phyloP scores from a whole-genome alignment of 2,329 filamentous ascomycete species.

The Colletotrichum lini region DNA sequence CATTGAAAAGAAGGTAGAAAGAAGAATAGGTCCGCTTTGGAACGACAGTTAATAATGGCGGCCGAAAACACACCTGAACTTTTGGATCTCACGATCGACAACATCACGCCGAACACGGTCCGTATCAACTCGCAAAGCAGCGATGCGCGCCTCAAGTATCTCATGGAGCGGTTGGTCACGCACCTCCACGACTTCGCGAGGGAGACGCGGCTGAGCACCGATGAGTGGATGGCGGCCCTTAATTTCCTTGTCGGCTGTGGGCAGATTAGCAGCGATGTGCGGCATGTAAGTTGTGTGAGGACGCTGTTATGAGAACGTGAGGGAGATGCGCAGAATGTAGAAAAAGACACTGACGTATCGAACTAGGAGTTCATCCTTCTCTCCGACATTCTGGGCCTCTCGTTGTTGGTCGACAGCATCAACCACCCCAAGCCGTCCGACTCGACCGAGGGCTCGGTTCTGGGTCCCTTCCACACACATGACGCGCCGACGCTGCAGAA shows the following conservation, averaged over 20 bases:
- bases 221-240: slow-evolving; percentile 81
- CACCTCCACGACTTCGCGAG: slow-evolving; percentile 84
- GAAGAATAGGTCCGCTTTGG: background rate
- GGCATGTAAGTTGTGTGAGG: slow-evolving; percentile 65
- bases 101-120: slow-evolving; percentile 81
- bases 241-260: slow-evolving; percentile 78
- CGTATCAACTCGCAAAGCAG: slow-evolving; percentile 77
- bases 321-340: background rate
- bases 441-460: slow-evolving; percentile 82
- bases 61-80: slow-evolving; percentile 58
- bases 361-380: slow-evolving; percentile 80
- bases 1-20: background rate
- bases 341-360: background rate
- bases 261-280: slow-evolving; percentile 77
- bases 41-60: slow-evolving; percentile 21
- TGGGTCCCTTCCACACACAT: slow-evolving; percentile 85
- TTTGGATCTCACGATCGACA: slow-evolving; percentile 79
- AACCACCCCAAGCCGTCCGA: slow-evolving; percentile 80
- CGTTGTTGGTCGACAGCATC: slow-evolving; percentile 81
- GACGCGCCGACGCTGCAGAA: slow-evolving; percentile 69
- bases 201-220: slow-evolving; percentile 79
- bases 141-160: slow-evolving; percentile 74
- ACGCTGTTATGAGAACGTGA: too few relatives aligned
- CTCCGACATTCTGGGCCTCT: slow-evolving; percentile 81
- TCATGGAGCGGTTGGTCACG: slow-evolving; percentile 78